phyloP scores from a whole-genome alignment of 257 asterid species.

The Anisodus acutangulus region DNA sequence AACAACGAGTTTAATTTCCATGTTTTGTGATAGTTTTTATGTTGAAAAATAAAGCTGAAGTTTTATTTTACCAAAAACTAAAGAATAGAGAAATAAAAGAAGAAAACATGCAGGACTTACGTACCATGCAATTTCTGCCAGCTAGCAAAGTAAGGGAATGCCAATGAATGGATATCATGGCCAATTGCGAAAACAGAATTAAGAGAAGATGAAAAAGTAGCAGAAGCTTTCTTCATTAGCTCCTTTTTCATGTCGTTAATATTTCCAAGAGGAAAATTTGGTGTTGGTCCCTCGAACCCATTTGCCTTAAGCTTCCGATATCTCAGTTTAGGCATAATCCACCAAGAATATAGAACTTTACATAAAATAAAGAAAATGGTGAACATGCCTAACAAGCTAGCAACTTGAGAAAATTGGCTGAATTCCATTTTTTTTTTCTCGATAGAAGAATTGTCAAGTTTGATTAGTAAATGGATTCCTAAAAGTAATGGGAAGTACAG shows the following conservation, averaged over 20 bases:
- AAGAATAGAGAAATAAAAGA: not conserved
- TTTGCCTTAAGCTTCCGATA: constrained; percentile 56
- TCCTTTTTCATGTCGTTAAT: constrained; percentile 52
- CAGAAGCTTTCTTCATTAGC: not conserved
- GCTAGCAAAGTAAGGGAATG: constrained; percentile 66
- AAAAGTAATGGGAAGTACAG: not conserved
- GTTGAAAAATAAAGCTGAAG: not conserved
- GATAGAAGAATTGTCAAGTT: not conserved
- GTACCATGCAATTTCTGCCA: constrained; percentile 83
- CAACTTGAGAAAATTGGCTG: constrained; percentile 29
- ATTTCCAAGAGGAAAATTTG: constrained; percentile 85
- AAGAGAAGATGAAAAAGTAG: constrained; percentile 16
- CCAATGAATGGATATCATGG: constrained; percentile 69
- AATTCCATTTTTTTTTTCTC: constrained; percentile 31
- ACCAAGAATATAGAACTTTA: constrained; percentile 51
- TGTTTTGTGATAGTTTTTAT: not conserved
- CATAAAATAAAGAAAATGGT: constrained; percentile 36
- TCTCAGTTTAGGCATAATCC: constrained; percentile 57
- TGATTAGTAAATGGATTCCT: not conserved
- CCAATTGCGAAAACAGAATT: constrained; percentile 33
- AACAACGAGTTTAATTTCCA: not conserved
- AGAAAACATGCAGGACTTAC: constrained; percentile 18
- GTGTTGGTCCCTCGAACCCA: constrained; percentile 87
- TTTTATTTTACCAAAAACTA: no score
- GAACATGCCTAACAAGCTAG: constrained; percentile 31